Evolutionary conservation across 352 stramenopile genomes (phyloP), one percentile per base, ranked within the genome.

Genomic region (Pythium biforme): DNA sequence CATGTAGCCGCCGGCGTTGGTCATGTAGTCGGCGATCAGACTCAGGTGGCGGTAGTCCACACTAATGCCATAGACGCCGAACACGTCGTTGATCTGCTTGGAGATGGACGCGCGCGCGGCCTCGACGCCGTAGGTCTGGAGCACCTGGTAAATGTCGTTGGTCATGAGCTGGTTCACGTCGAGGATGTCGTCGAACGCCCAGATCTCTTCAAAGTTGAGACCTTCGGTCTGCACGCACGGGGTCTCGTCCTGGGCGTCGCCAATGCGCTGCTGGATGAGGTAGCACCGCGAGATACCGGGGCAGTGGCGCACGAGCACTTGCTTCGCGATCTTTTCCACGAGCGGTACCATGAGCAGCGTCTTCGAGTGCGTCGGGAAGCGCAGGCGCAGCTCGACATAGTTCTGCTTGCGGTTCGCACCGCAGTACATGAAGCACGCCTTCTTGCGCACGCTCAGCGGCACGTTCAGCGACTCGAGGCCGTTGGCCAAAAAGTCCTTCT

Each of bases 11-110:
- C 98, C 98, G 68, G 97, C 79, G 70, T 94, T 94, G 3, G 97
- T 99, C 97, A 99, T 99, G 81, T 99, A 99, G 81, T 99, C 98
- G 61, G 97, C 97, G 71, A 99, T 96, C 51, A 99, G 83, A 37
- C 89, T 97, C 63, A 99, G 75, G 83, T 99, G 98, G 66, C 97
- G 90, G 43, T 93, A 89, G 75, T 99, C 97, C 14, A 99, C 97
- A 57, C 84, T 92, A 78, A 99, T 99, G 69, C 97, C 97, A 81
- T 99, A 99, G 1, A 99, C 97, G 49, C 95, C 97, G 75, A 99
- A 99, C 12, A 99, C 98, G 55, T 95, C 86, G 47, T 90, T 96
- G 69, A 99, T 99, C 83, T 99, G 97, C 60, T 98, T 94, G 7
- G 98, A 97, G 79, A 99, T 99, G 57, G 83, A 97, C 37, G 89